Percentiles rank a stretch among this genome's conserved stretches.
phyloP scores from a whole-genome alignment of 2,329 filamentous ascomycete genomes.

The Colletotrichum navitas region DNA sequence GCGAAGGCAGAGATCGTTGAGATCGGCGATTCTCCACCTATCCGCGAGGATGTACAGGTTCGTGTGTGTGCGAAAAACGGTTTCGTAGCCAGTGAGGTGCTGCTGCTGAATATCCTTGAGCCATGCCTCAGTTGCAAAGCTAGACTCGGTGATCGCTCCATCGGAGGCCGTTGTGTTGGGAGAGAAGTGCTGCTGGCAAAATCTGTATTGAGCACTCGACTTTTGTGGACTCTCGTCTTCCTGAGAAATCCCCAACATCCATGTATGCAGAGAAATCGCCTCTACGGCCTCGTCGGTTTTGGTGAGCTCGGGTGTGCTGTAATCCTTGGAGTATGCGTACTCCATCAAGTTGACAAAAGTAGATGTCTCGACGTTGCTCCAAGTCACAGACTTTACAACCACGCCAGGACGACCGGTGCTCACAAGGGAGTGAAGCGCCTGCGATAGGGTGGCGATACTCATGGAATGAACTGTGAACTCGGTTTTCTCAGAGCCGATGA shows the following conservation, averaged over 20 bases:
- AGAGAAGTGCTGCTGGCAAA: neutral
- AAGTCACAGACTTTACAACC: neutral
- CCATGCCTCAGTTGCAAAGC: neutral
- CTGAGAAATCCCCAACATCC: neutral
- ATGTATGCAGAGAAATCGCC: neutral
- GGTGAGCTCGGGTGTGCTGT: neutral
- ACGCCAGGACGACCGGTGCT: no score
- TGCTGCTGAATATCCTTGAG: neutral
- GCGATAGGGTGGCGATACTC: neutral
- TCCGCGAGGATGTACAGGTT: neutral
- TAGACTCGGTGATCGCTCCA: neutral
- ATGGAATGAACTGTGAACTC: neutral
- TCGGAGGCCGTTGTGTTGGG: neutral
- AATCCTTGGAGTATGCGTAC: slow-evolving; percentile 1
- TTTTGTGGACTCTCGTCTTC: neutral
- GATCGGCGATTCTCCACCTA: neutral
- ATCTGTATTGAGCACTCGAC: neutral
- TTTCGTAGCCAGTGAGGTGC: neutral
- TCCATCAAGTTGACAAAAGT: slow-evolving; percentile 11
- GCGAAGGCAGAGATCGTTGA: neutral
- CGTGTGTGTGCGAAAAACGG: neutral
- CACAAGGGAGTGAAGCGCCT: neutral
- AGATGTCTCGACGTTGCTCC: neutral
- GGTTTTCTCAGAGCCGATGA: neutral
- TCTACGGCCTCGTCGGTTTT: neutral